A percentile compares a stretch with the other conserved stretches of the same genome.
Conservation (phyloP, 164 flowering plant genomes). For the Vitis vinifera region ASM3070453v1 NC_081822.1:8997501-8998000, state of each 20-base stretch:
- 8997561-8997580: conserved; percentile 46
- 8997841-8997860: no score
- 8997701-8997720: conserved; percentile 43
- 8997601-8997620: conserved; percentile 89
- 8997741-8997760: not conserved
- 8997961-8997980: no score
- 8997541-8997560: not conserved
- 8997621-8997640: conserved; percentile 89
- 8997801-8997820: not conserved
- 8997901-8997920: no score
- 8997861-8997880: no score
- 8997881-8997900: no score
- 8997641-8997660: conserved; percentile 62
- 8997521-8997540: not conserved
- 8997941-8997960: no score
- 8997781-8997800: not conserved
- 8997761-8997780: not conserved
- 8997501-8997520: not conserved
- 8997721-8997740: not conserved
- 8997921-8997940: no score
- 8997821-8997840: not conserved
- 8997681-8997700: conserved; percentile 85
- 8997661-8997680: conserved; percentile 63
- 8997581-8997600: conserved; percentile 79
- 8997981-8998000: no score